Evolutionary conservation across 73 alveolate species (phyloP).

Genomic region (Tetrahymena thermophila): DNA sequence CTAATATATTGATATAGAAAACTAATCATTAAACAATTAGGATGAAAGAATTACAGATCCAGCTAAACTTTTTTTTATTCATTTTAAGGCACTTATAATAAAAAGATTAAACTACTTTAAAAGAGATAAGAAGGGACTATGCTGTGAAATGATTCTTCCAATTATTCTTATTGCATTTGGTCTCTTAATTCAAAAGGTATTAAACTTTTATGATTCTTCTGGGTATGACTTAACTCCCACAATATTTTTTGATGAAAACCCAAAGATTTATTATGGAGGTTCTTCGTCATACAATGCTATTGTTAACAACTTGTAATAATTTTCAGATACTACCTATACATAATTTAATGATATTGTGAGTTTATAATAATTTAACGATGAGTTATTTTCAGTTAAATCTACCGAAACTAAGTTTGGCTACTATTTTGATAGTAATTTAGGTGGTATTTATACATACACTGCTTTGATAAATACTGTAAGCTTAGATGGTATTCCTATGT

Average conservation of each 20-base stretch:
- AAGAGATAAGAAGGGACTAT: constrained; percentile 73
- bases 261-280: neutral
- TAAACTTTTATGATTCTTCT: constrained; percentile 13
- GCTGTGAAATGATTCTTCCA: constrained; percentile 78
- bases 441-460: constrained; percentile 39
- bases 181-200: constrained; percentile 25
- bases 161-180: constrained; percentile 72
- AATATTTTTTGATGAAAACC: neutral
- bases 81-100: constrained; percentile 63
- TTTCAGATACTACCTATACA: neutral
- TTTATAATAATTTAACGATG: neutral
- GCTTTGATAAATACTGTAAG: constrained; percentile 19
- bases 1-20: neutral
- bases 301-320: neutral
- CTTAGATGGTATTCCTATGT: constrained; percentile 5
- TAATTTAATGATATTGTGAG: neutral
- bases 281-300: neutral
- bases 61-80: constrained; percentile 37
- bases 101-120: constrained; percentile 60
- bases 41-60: constrained; percentile 21
- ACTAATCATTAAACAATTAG: neutral
- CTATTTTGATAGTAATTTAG: constrained; percentile 2
- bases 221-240: neutral
- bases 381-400: neutral
- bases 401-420: neutral